Base-by-base conservation (phyloP, 140 eudicot species). In the Senecio squalidus region DNA sequence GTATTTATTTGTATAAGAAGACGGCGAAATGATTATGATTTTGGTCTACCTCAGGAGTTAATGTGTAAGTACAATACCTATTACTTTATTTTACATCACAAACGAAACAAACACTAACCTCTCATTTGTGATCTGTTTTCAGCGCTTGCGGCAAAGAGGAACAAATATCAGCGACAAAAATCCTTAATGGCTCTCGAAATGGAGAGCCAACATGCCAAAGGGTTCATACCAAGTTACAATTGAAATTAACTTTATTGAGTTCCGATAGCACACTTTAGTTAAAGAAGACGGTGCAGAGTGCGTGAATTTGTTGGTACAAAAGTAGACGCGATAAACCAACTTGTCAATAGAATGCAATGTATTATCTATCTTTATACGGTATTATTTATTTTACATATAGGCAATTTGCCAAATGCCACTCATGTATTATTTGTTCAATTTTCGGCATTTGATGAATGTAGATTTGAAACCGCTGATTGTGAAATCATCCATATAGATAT, bases 161-260 rank as follows among this genome's bases (percentile, higher is more conserved):
- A 92, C 71, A 72, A 83, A 58, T 92, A 92, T 38, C 98, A 92
- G 7, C 66, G 96, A 60, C 98, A 92, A 66, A 92, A 92, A 61
- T 84, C 98, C 3, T 75, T 92, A 71, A 87, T 87, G 98, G 64
- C 88, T 44, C 96, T 92, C 14, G 98, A 92, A 87, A 80, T 92
- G 96, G 98, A 92, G 66, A 92, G 98, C 78, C 96, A 92, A 62
- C 98, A 92, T 36, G 96, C 98, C 31, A 92, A 92, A 71, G 98
- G 98, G 66, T 84, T 81, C 62, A 87, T 92, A 67, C 96, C 89
- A 26, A 69, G 84, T 23, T 78, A 79, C 62, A 77, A 18, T 69
- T 74, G 75, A 60, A 73, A 62, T 26, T 88, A 74, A 77, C 45
- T 51, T 33, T 47, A 61, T 11, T 21, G 15, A 48, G 36, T 25